Base-by-base conservation (phyloP, 1,284 basidiomycete genomes). In the Hemileia vastatrix region DNA sequence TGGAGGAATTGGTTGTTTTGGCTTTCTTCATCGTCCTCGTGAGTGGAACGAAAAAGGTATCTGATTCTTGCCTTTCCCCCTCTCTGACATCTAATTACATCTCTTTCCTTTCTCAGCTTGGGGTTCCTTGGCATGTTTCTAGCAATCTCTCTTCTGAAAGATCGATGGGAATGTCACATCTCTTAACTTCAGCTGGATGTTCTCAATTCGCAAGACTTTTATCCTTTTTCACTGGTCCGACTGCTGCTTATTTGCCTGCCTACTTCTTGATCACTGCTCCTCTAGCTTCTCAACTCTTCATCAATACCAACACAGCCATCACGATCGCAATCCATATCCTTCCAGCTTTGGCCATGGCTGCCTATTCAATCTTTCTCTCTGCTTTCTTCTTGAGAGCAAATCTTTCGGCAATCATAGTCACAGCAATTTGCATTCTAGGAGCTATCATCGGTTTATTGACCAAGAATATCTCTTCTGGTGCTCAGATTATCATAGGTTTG, bases 371-470 rank as follows among this genome's bases (percentile, higher is more conserved):
- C 69, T 84, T 87, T 70, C 76, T 85, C 47, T 81, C 82, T 1
- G 82, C 81, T 19, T 84, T 84, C 2, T 87, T 87, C 67, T 82
- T 82, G 9, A 84, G 84, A 69, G 85, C 86, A 1, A 85, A 87
- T 69, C 80, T 87, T 6, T 84, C 85, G 0, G 86, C 86, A 0
- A 82, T 87, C 3, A 78, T 78, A 1, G 79, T 85, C 5, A 87
- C 86, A 0, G 83, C 86, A 69, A 72, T 84, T 24, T 78, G 82
- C 6, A 81, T 88, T 64, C 68, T 87, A 3, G 79, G 86, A 33
- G 84, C 84, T 4, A 83, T 89, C 57, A 69, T 87, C n/a, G 86
- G 84, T 0, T 73, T 86, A 40, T 80, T 85, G 0, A 78, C 84
- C 63, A 76, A 77, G 24, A 67, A 70, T 19, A 79, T 81, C 1